phyloP scores from a whole-genome alignment of 192 early-diverging fungal genomes.

The Linnemannia exigua region DNA sequence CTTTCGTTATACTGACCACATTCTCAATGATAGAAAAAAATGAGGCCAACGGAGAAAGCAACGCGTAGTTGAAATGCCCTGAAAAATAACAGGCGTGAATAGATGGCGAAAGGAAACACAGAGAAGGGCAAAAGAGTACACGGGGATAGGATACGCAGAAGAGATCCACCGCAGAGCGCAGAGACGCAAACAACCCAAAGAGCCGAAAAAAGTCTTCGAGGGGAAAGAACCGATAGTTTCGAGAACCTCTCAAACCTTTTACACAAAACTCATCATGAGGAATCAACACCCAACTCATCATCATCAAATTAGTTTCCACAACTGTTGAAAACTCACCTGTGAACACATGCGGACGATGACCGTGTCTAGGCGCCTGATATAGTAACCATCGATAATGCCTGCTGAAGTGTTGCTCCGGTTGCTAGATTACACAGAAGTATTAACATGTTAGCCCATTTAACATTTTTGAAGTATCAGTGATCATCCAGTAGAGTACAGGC shows the following conservation, averaged over 20 bases:
- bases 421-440: conserved; percentile 30
- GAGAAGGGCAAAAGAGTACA: background rate
- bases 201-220: background rate
- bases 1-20: conserved; percentile 2
- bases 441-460: background rate
- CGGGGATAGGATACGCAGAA: background rate
- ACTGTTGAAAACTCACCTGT: background rate
- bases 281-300: background rate
- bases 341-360: background rate
- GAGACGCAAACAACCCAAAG: background rate
- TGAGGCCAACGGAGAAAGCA: conserved; percentile 24
- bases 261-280: conserved; percentile 51
- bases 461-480: conserved; percentile 3
- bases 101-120: background rate
- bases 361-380: conserved; percentile 12
- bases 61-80: conserved; percentile 5
- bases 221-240: background rate
- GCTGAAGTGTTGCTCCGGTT: conserved; percentile 62
- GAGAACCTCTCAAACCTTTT: conserved; percentile 54
- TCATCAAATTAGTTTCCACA: background rate
- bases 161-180: background rate
- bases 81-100: background rate
- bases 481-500: background rate
- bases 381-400: conserved; percentile 56
- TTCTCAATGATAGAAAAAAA: conserved; percentile 16